Base-by-base conservation (phyloP, 2,329 filamentous ascomycete genomes). In the Fonsecaea monophora region DNA sequence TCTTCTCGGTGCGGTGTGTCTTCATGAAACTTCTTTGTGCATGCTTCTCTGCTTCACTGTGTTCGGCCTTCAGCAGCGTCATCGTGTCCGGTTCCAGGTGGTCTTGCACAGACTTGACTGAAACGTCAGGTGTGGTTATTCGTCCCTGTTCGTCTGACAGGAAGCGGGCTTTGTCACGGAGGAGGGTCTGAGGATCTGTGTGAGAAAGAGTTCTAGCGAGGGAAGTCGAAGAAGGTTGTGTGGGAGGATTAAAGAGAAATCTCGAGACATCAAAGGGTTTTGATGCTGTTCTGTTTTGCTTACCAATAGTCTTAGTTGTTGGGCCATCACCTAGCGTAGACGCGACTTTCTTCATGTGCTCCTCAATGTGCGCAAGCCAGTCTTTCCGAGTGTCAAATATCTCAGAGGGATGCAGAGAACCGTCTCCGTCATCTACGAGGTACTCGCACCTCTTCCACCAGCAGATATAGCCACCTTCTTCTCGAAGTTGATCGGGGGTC, bases 271-370 rank as follows among this genome's bases (percentile, higher is more conserved):
- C 69, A 65, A 70, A 67, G 37, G 57, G 53, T 48, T 53, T 53
- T 64, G 65, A 56, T 35, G 60, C 60, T n/a, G 25, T 65, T n/a
- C 37, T 61, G 13, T 15, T 32, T 60, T 65, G 79, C 83, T 85
- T 82, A 89, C 86, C 86, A 78, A 82, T 83, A 73, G 82, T 77
- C 68, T 82, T 82, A 65, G 82, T 81, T 56, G 80, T 80, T 50
- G 86, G 86, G 60, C 87, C 87, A 77, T 89, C 86, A n/a, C 87
- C 87, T 53, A 84, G 78, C 70, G 81, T 78, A 83, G 85, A 85
- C n/a, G 83, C 84, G 53, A 87, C 73, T 18, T 82, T 78, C 21
- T 77, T 75, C n/a, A 89, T 73, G 74, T 89, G 74, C 37, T 78
- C 74, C 64, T 84, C 80, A 30, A 89, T 73, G 72, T 89, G 87